These are phyloP conservation scores for Naganishia liquefaciens DNA, from an alignment of 1,284 basidiomycete species.

Conservation along the genomic window DNA sequence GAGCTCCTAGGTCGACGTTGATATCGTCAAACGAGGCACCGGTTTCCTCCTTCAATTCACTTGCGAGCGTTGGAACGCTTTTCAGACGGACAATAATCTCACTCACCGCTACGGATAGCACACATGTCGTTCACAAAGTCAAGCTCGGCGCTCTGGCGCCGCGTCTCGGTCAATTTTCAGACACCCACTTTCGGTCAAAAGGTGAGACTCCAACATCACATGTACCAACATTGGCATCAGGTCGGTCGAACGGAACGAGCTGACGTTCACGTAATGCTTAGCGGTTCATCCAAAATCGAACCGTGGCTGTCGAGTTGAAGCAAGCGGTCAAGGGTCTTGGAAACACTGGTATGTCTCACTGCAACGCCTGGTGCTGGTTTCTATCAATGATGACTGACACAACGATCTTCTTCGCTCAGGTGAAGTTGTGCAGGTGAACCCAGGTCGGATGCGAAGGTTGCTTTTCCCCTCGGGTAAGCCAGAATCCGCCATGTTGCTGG, in stretches of 20 bases:
- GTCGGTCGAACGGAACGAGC: not conserved
- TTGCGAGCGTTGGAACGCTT: no score
- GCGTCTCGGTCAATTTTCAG: not conserved
- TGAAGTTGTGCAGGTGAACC: conserved; percentile 31
- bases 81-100: not conserved
- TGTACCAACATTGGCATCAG: not conserved
- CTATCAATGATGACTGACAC: not conserved
- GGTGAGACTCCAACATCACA: not conserved
- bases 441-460: conserved; percentile 26
- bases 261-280: not conserved
- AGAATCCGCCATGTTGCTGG: not conserved
- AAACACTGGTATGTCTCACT: conserved; percentile 13
- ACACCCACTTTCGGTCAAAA: not conserved
- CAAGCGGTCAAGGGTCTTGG: conserved; percentile 25
- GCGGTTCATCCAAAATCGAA: conserved; percentile 26
- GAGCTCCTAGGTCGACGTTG: no score
- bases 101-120: not conserved
- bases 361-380: not conserved
- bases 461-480: conserved; percentile 28
- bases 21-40: no score
- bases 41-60: no score
- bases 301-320: conserved; percentile 24
- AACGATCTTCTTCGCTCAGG: not conserved
- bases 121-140: conserved; percentile 2
- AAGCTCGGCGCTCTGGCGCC: not conserved